Evolutionary conservation across 257 asterid genomes (phyloP).

Genomic region (Hygrophila difformis): DNA sequence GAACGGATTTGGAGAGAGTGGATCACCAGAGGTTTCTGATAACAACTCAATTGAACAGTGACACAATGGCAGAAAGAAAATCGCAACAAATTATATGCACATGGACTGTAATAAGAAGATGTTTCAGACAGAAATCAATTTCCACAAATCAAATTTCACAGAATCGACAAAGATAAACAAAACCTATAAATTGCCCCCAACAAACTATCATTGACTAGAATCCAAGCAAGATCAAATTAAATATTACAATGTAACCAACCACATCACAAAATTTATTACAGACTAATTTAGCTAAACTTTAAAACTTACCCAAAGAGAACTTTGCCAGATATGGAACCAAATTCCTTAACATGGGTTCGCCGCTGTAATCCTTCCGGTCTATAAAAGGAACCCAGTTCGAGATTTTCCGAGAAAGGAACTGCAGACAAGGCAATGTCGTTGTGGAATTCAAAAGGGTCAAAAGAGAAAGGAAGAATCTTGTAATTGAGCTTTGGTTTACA

Average conservation of each 20-base stretch:
- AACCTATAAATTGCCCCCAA: conserved; percentile 12
- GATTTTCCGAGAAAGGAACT: background rate
- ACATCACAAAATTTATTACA: background rate
- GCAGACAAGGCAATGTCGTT: conserved; percentile 15
- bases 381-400: conserved; percentile 10
- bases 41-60: too few relatives aligned
- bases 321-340: conserved; percentile 20
- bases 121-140: too few relatives aligned
- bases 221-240: conserved; percentile 4
- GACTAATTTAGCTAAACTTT: conserved; percentile 13
- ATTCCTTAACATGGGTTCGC: conserved; percentile 35
- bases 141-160: background rate
- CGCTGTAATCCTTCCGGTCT: conserved; percentile 19
- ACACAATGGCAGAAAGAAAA: too few relatives aligned
- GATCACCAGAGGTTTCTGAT: too few relatives aligned
- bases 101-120: too few relatives aligned
- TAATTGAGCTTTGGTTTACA: background rate
- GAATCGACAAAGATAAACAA: background rate
- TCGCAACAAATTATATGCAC: too few relatives aligned
- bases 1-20: background rate
- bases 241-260: background rate
- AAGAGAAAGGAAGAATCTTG: conserved; percentile 14
- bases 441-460: conserved; percentile 13
- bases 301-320: conserved; percentile 34
- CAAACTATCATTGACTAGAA: conserved; percentile 4